Conservation (phyloP, 352 stramenopile species). For the Blastocystis sp. region DNA sequence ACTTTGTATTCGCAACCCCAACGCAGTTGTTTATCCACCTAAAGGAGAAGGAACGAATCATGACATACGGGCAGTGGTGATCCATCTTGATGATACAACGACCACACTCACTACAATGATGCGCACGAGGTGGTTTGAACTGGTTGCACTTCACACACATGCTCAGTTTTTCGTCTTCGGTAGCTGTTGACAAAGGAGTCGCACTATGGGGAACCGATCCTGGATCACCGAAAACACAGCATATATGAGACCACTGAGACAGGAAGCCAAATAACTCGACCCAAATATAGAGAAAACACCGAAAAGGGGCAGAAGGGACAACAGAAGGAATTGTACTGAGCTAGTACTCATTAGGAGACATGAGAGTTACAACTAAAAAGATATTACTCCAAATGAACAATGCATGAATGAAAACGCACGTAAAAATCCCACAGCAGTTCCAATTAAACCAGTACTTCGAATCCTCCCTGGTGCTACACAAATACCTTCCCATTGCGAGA, state of each 20-base stretch:
- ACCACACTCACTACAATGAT: constrained; percentile 65
- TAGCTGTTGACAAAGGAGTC: neutral
- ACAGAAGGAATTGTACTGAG: neutral
- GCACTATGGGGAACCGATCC: neutral
- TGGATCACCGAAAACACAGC: constrained; percentile 1
- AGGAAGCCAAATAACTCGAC: neutral
- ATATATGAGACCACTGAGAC: constrained; percentile 5
- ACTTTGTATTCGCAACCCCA: constrained; percentile 27
- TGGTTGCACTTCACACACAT: constrained; percentile 40
- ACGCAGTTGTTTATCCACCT: constrained; percentile 62
- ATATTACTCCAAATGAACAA: constrained; percentile 11
- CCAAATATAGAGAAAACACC: neutral
- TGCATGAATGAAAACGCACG: constrained; percentile 23
- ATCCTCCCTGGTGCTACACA: constrained; percentile 27
- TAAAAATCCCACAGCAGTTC: constrained; percentile 22
- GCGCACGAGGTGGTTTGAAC: constrained; percentile 64
- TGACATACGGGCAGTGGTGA: constrained; percentile 64
- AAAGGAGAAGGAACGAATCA: neutral
- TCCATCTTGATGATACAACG: constrained; percentile 65
- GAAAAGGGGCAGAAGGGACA: neutral
- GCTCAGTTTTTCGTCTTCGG: constrained; percentile 4
- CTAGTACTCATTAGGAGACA: neutral
- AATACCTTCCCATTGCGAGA: constrained; percentile 17
- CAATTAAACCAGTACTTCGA: constrained; percentile 37
- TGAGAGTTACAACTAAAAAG: neutral